Evolutionary conservation across 306 rosid genomes (phyloP).

Genomic region (Pyrus betulifolia): DNA sequence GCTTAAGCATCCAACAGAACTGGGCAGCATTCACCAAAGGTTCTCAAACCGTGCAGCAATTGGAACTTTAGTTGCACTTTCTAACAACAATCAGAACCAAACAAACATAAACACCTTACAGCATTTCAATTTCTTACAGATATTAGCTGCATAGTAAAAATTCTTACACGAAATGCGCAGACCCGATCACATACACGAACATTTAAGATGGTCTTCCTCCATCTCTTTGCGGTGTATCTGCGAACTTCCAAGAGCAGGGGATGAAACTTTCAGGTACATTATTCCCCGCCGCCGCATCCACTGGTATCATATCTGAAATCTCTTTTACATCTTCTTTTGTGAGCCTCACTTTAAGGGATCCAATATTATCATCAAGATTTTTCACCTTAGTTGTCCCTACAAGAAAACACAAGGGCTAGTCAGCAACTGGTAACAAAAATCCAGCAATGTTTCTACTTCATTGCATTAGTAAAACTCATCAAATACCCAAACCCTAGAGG

Average conservation of each 20-base stretch:
- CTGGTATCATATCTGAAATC: conserved; percentile 5
- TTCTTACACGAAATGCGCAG: neutral
- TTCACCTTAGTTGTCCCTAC: conserved; percentile 18
- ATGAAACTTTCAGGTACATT: neutral
- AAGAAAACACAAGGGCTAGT: neutral
- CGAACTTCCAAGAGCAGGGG: conserved; percentile 8
- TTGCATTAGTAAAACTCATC: no score
- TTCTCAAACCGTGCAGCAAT: no score
- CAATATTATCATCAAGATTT: conserved; percentile 6
- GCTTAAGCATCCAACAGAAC: no score
- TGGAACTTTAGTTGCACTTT: no score
- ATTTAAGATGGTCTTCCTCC: neutral
- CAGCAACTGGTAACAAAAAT: neutral
- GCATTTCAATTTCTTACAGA: neutral
- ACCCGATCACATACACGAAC: neutral
- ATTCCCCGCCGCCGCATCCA: conserved; percentile 1
- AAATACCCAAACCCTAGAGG: no score
- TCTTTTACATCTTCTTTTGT: conserved; percentile 6
- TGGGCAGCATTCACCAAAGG: no score
- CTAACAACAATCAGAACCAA: neutral
- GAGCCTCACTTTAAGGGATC: conserved; percentile 12
- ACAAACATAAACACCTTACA: neutral
- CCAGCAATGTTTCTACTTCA: neutral
- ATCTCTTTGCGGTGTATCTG: conserved; percentile 14
- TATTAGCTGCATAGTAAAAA: neutral